These are phyloP conservation scores for Boletus coccyginus DNA, from an alignment of 768 basidiomycete species.

Conservation along the genomic window DNA sequence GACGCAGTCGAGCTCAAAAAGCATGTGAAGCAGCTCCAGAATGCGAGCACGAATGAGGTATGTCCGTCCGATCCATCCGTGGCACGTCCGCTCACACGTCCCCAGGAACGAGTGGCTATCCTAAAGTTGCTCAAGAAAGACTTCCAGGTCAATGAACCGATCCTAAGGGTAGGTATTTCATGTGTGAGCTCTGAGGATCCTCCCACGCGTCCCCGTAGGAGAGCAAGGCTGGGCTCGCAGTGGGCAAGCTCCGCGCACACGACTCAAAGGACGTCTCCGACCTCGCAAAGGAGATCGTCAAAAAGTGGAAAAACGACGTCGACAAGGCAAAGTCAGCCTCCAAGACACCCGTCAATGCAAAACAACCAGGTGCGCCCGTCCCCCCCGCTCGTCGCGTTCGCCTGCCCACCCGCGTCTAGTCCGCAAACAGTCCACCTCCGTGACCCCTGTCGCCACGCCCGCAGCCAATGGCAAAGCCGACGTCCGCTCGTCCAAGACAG, in stretches of 20 bases:
- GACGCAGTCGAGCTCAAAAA: slow-evolving; percentile 65
- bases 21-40: slow-evolving; percentile 78
- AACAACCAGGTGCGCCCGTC: slow-evolving; percentile 37
- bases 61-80: slow-evolving; percentile 22
- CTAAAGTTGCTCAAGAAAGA: slow-evolving; percentile 63
- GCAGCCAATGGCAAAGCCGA: slow-evolving; percentile 34
- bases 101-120: slow-evolving; percentile 63
- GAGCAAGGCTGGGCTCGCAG: slow-evolving; percentile 88
- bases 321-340: slow-evolving; percentile 56
- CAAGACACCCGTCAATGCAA: slow-evolving; percentile 17
- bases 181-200: slow-evolving; percentile 1
- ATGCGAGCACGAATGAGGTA: slow-evolving; percentile 55
- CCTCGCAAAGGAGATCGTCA: slow-evolving; percentile 86
- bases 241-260: slow-evolving; percentile 83
- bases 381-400: neutral
- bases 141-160: slow-evolving; percentile 64
- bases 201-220: slow-evolving; percentile 48
- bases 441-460: slow-evolving; percentile 37
- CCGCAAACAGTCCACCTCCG: slow-evolving; percentile 35
- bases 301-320: slow-evolving; percentile 88
- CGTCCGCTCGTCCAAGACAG: slow-evolving; percentile 61
- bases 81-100: neutral
- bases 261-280: slow-evolving; percentile 70
- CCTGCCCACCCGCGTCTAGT: slow-evolving; percentile 13
- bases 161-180: slow-evolving; percentile 63